Evolutionary conservation across 306 rosid species (phyloP), one percentile per base, ranked within the genome.

Genomic region (Phaseolus lunatus): DNA sequence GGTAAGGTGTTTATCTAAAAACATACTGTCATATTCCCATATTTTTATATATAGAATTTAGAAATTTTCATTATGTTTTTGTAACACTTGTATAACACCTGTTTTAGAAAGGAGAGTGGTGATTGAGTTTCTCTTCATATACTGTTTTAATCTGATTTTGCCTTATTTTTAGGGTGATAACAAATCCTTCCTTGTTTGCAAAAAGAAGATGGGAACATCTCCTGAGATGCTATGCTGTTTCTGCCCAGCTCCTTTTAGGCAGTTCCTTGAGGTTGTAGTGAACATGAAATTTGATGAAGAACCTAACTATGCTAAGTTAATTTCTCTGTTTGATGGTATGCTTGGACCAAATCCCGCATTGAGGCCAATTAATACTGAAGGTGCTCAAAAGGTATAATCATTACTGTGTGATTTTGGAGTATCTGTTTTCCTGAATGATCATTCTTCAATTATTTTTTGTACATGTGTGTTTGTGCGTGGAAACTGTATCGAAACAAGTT

Each of bases 221-320:
- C 95, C 98, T 49, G 98, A 94, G 86, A 89, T 94, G 95, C 78
- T 94, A 79, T 92, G 97, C 85, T 90, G 97, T 85, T 90, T 88
- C 89, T 90, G 97, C 84, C 98, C 96, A 26, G 72, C 91, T 71
- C 95, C 98, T 77, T 84, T 94, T 44, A 92, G 85, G 82, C 93
- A 90, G 76, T 94, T 94, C 84, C 96, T 94, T 66, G 97, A 92
- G 88, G 72, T 85, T 68, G 98, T 94, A 73, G 98, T 94, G 76
- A 92, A 90, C 86, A 92, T 94, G 98, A 94, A 88, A 82, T 94
- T 94, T 62, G 98, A 94, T 29, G 98, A 94, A 84, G 98, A 92
- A 79, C 98, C 98, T 37, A 92, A 89, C 83, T 94, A 94, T 87
- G 86, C 92, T 18, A 92, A 86, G 83, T 78, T 94, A 48, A 92